Evolutionary conservation across 352 stramenopile species (phyloP).

Genomic region (Pythium monospermum): DNA sequence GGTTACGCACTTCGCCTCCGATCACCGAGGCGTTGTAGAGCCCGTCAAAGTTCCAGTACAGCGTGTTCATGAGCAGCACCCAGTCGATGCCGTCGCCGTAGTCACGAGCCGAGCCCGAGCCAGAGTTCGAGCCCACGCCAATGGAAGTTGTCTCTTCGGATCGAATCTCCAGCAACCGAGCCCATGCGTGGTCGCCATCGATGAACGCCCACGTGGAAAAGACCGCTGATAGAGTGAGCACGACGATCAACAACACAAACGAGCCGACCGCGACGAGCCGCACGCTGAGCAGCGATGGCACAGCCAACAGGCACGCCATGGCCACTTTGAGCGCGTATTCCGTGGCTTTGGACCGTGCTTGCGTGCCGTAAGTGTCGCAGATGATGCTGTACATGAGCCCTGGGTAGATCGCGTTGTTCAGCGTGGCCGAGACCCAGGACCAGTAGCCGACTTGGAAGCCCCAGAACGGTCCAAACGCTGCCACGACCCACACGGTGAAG

Average conservation of each 20-base stretch:
- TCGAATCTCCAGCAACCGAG: constrained; percentile 18
- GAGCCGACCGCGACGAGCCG: constrained; percentile 23
- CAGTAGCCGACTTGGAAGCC: constrained; percentile 66
- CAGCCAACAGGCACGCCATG: constrained; percentile 28
- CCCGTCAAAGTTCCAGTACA: constrained; percentile 94
- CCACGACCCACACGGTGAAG: constrained; percentile 76
- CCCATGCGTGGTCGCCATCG: constrained; percentile 22
- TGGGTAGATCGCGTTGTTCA: constrained; percentile 53
- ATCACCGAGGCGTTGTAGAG: constrained; percentile 84
- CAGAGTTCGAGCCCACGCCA: constrained; percentile 50
- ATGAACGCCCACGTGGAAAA: constrained; percentile 41
- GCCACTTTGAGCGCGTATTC: constrained; percentile 31
- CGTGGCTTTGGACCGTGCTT: constrained; percentile 18
- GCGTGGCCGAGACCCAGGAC: constrained; percentile 65
- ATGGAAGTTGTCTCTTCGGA: constrained; percentile 17
- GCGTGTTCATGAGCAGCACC: constrained; percentile 82
- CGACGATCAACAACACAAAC: constrained; percentile 20
- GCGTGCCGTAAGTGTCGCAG: constrained; percentile 23
- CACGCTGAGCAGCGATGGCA: constrained; percentile 38
- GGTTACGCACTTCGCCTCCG: constrained; percentile 80
- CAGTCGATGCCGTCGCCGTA: constrained; percentile 37
- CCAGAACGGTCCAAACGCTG: constrained; percentile 83
- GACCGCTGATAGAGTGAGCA: constrained; percentile 28
- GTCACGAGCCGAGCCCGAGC: background rate
- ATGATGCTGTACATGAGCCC: constrained; percentile 23